Conservation (phyloP, 768 basidiomycete species). For the Lactarius hatsudake region DNA sequence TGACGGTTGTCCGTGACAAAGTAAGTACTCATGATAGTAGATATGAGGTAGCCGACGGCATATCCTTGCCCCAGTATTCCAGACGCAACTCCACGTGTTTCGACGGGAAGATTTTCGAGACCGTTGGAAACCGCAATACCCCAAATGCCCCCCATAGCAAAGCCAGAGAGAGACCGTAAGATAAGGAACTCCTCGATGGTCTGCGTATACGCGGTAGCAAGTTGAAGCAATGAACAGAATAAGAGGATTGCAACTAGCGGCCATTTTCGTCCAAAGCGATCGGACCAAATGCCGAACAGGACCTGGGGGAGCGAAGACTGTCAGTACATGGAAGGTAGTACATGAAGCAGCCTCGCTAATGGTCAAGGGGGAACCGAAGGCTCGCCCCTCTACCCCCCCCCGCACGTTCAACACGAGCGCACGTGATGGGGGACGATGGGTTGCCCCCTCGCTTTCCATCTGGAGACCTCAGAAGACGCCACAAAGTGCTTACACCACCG, state of each 20-base stretch:
- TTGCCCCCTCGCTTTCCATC: no score
- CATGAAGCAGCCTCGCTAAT: background rate
- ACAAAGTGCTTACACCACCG: constrained; percentile 52
- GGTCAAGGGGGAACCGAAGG: background rate
- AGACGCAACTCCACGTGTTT: constrained; percentile 79
- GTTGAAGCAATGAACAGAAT: constrained; percentile 68
- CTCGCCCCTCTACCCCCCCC: background rate
- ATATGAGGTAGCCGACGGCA: constrained; percentile 82
- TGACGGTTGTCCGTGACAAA: constrained; percentile 41
- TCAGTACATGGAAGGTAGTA: background rate
- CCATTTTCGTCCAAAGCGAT: constrained; percentile 92
- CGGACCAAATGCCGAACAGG: constrained; percentile 78
- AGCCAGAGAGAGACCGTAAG: constrained; percentile 76
- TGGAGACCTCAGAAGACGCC: background rate
- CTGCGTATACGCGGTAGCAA: constrained; percentile 76
- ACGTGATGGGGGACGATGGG: background rate
- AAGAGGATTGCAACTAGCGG: constrained; percentile 76
- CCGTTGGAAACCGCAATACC: constrained; percentile 76
- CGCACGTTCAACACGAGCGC: background rate
- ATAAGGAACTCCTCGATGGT: constrained; percentile 78
- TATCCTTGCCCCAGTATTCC: constrained; percentile 90
- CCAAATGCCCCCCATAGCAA: constrained; percentile 90
- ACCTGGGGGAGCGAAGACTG: constrained; percentile 34
- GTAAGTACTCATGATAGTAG: constrained; percentile 75
- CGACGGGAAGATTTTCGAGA: constrained; percentile 85